These are phyloP conservation scores for Colletotrichum orchidophilum DNA, from an alignment of 2,329 filamentous ascomycete species.

Conservation along the genomic window DNA sequence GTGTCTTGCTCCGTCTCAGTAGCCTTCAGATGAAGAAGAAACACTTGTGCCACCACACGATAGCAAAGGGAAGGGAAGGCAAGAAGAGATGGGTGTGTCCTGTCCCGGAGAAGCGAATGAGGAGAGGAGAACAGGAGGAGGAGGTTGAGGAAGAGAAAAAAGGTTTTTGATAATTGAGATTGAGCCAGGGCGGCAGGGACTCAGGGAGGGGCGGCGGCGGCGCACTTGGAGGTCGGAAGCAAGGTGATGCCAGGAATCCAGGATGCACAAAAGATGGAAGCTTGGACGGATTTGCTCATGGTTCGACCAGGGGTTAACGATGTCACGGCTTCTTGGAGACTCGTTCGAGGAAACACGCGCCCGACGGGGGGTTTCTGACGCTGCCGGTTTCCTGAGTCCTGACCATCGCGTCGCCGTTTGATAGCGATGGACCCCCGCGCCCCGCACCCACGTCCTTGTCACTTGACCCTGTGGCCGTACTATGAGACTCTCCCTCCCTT, in stretches of 20 bases:
- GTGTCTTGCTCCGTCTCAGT: slow-evolving; percentile 29
- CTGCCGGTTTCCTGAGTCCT: slow-evolving; percentile 23
- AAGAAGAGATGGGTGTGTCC: slow-evolving; percentile 19
- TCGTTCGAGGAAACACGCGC: slow-evolving; percentile 29
- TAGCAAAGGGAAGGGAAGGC: slow-evolving; percentile 14
- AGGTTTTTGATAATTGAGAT: slow-evolving; percentile 5
- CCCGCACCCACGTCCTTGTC: background rate
- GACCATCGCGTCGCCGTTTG: slow-evolving; percentile 13
- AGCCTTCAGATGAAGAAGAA: slow-evolving; percentile 25
- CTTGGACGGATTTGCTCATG: slow-evolving; percentile 28
- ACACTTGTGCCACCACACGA: slow-evolving; percentile 5
- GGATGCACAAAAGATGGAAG: slow-evolving; percentile 5
- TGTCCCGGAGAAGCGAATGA: slow-evolving; percentile 23
- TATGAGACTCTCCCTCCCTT: background rate
- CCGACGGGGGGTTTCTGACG: slow-evolving; percentile 24
- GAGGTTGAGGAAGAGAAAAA: slow-evolving; percentile 20
- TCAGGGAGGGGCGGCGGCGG: background rate
- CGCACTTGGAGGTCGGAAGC: slow-evolving; percentile 2
- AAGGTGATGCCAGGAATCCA: slow-evolving; percentile 15
- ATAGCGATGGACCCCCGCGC: background rate
- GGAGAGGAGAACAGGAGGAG: slow-evolving; percentile 17
- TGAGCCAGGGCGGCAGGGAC: background rate
- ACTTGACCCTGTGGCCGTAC: background rate
- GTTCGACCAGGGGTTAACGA: slow-evolving; percentile 29
- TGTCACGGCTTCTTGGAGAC: slow-evolving; percentile 29